A percentile compares a stretch with the other conserved stretches of the same genome.
These are phyloP conservation scores for Papiliotrema terrestris DNA, from an alignment of 1,284 basidiomycete genomes.

Conservation along the genomic window DNA sequence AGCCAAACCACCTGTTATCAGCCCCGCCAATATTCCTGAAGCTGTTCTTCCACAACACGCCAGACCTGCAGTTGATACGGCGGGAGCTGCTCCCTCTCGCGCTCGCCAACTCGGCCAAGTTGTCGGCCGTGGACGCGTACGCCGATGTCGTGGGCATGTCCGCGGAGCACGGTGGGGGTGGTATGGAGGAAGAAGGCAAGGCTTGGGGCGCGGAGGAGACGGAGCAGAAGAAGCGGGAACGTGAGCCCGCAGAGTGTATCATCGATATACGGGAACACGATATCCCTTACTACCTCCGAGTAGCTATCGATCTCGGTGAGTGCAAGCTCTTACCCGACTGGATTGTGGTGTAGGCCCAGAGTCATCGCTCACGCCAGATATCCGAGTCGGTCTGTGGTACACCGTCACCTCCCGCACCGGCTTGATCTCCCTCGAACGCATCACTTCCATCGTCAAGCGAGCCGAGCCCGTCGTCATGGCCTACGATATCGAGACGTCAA, in stretches of 20 bases:
- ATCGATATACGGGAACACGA: conserved; percentile 96
- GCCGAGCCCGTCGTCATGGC: conserved; percentile 99
- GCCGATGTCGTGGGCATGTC: conserved; percentile 92
- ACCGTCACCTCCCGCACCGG: conserved; percentile 78
- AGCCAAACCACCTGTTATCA: conserved; percentile 93
- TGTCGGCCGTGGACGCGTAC: conserved; percentile 94
- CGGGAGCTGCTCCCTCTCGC: conserved; percentile 88
- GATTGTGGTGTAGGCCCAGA: too few relatives aligned
- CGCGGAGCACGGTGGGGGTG: conserved; percentile 44
- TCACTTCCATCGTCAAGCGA: conserved; percentile 89
- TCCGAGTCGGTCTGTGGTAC: conserved; percentile 98
- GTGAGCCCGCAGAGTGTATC: conserved; percentile 83
- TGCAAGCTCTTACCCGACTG: too few relatives aligned
- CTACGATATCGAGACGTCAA: conserved; percentile 98
- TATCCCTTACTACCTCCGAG: conserved; percentile 94
- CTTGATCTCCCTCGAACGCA: conserved; percentile 67
- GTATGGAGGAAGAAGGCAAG: conserved; percentile 60
- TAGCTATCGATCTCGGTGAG: conserved; percentile 88
- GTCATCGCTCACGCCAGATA: conserved; percentile 53
- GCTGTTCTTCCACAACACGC: conserved; percentile 87
- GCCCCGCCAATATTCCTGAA: conserved; percentile 83
- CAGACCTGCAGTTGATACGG: conserved; percentile 82
- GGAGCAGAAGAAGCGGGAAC: conserved; percentile 55
- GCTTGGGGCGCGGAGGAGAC: conserved; percentile 59
- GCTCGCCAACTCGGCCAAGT: conserved; percentile 83